Base-by-base conservation (phyloP, 192 early-diverging fungal species). In the Coemansia sp. region DNA sequence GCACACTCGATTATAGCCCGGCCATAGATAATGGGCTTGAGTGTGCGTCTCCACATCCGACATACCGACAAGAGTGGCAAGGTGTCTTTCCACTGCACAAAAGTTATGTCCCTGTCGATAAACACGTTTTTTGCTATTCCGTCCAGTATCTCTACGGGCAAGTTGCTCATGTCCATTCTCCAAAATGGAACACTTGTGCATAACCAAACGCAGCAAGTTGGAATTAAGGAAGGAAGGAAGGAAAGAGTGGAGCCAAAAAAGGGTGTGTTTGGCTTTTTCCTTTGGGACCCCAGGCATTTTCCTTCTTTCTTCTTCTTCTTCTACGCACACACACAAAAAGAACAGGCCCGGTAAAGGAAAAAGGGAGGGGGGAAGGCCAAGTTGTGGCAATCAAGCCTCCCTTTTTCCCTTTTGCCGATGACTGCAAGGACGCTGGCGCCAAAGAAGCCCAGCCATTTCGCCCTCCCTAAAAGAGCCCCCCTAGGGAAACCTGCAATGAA, bases 111-210 rank as follows among this genome's bases (percentile, higher is more conserved):
- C 40, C 8, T 20, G 11, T 26, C n/a, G 2, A 18, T 14, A 4
- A 36, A 11, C 33, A 36, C 23, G 2, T 13, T 33, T 13, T 36
- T 22, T 23, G 36, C 16, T 11, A 37, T 31, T 1, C 12, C 7
- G 21, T 47, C 46, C 12, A 47, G 14, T 26, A 47, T 30, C 18
- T 47, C 46, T 8, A 31, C 3, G 8, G 46, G 46, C 9, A 47
- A 20, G 1, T 6, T n/a, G 13, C n/a, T 17, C 22, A 47, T 47
- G n/a, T 47, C 12, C 46, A 47, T 47, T 5, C 14, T 47, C 3
- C 10, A 48, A 10, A 37, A 2, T 33, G n/a, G n/a, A n/a, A n/a
- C n/a, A n/a, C n/a, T n/a, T n/a, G n/a, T n/a, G n/a, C n/a, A n/a
- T n/a, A n/a, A n/a, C n/a, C n/a, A n/a, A n/a, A n/a, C n/a, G n/a